Evolutionary conservation across 2,329 filamentous ascomycete genomes (phyloP).

Genomic region (Metarhizium sp.): DNA sequence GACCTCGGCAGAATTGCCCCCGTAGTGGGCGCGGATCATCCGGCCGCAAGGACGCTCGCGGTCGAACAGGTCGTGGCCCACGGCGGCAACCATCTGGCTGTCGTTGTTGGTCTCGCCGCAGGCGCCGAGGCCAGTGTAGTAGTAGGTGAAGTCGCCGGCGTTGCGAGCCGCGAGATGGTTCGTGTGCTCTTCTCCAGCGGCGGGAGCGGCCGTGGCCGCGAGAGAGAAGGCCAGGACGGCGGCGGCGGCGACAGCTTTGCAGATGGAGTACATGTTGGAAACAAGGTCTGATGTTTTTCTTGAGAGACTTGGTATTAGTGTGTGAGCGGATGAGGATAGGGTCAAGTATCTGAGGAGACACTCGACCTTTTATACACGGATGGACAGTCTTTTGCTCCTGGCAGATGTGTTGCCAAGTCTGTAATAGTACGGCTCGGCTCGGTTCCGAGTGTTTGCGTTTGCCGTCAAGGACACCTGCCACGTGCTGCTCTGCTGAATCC

Average conservation of each 20-base stretch:
- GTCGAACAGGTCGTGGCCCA: conserved; percentile 61
- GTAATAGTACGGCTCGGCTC: too few species aligned
- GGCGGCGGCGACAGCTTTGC: not conserved
- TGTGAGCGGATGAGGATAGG: too few species aligned
- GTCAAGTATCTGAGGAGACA: too few species aligned
- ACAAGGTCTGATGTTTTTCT: too few species aligned
- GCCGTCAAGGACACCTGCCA: too few species aligned
- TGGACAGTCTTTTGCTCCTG: too few species aligned
- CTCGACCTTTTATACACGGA: too few species aligned
- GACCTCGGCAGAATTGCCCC: conserved; percentile 40
- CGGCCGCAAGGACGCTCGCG: conserved; percentile 45
- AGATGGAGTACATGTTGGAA: not conserved
- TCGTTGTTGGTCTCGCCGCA: conserved; percentile 51
- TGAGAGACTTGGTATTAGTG: too few species aligned
- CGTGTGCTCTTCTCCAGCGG: not conserved
- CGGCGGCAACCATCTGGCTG: conserved; percentile 52
- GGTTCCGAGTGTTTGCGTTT: too few species aligned
- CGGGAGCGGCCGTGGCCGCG: not conserved
- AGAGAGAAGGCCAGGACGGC: not conserved
- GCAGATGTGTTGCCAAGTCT: too few species aligned
- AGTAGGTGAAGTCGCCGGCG: conserved; percentile 37
- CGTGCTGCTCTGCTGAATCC: too few species aligned
- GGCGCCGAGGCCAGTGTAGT: conserved; percentile 54
- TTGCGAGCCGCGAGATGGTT: not conserved
- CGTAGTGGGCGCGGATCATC: conserved; percentile 51